These are phyloP conservation scores for Helotiales sp. DNA, from an alignment of 2,329 filamentous ascomycete species.

Conservation along the genomic window DNA sequence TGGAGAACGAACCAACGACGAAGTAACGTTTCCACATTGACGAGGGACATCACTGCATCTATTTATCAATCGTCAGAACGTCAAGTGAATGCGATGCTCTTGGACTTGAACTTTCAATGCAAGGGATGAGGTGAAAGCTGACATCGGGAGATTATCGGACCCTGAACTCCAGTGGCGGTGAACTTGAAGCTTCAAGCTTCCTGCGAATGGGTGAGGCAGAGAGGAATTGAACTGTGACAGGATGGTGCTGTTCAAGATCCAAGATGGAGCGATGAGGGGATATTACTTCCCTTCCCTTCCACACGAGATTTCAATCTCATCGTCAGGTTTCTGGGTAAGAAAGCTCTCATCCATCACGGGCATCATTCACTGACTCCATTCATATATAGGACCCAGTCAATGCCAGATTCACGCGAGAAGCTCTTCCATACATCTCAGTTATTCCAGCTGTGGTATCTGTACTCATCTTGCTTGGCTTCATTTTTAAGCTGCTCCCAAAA, in stretches of 20 bases:
- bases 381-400: slow-evolving; percentile 29
- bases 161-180: not conserved
- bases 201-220: no score
- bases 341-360: not conserved
- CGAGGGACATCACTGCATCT: not conserved
- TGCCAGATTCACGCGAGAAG: slow-evolving; percentile 29
- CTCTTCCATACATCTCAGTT: slow-evolving; percentile 30
- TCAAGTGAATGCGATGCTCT: not conserved
- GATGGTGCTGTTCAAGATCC: slow-evolving; percentile 10
- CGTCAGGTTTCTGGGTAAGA: slow-evolving; percentile 13
- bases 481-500: slow-evolving; percentile 24
- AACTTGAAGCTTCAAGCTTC: not conserved
- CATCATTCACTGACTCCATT: not conserved
- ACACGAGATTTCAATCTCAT: not conserved
- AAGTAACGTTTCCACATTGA: not conserved
- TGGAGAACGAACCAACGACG: not conserved
- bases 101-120: not conserved
- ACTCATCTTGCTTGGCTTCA: slow-evolving; percentile 32
- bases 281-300: not conserved
- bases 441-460: slow-evolving; percentile 31
- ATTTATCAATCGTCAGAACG: not conserved
- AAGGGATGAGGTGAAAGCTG: not conserved
- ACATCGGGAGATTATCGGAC: not conserved
- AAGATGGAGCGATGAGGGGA: not conserved
- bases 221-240: not conserved